Percentiles rank a stretch among this genome's conserved stretches.
Conservation (phyloP, 129 eudicot genomes). For the Gnaphalium uliginosum region DNA sequence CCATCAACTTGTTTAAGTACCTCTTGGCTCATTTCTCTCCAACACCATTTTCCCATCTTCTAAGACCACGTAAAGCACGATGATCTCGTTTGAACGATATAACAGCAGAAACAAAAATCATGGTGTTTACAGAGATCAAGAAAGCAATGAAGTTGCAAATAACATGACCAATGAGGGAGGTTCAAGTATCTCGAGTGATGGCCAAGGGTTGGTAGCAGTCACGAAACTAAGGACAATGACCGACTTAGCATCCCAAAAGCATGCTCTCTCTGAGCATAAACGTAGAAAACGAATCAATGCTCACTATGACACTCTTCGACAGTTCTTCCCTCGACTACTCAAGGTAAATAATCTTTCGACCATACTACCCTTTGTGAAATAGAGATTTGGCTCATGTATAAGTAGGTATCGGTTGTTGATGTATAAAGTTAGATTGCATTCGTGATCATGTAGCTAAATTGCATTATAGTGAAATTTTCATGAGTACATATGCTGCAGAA, state of each 20-base stretch:
- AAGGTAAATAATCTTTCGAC: slow-evolving; percentile 23
- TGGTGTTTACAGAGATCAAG: slow-evolving; percentile 3
- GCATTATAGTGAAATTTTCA: neutral
- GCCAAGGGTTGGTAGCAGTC: neutral
- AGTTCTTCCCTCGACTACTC: slow-evolving; percentile 47
- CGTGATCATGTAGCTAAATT: neutral
- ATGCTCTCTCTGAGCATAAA: slow-evolving; percentile 50
- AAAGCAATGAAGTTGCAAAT: neutral
- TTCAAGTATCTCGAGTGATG: slow-evolving; percentile 17
- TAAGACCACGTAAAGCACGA: neutral
- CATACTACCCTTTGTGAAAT: too few relatives aligned
- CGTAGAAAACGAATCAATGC: slow-evolving; percentile 54
- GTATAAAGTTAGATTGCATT: neutral
- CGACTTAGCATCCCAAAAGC: slow-evolving; percentile 32
- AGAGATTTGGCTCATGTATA: neutral
- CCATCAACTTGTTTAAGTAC: slow-evolving; percentile 12
- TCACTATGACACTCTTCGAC: slow-evolving; percentile 53
- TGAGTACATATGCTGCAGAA: slow-evolving; percentile 27
- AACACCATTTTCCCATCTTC: neutral
- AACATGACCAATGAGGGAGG: slow-evolving; percentile 10
- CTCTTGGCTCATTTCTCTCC: neutral
- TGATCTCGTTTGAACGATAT: slow-evolving; percentile 1
- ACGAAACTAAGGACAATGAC: slow-evolving; percentile 5
- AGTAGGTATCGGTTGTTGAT: neutral
- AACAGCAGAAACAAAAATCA: neutral